Base-by-base conservation (phyloP, 75 land plant species). In the Selaginella moellendorffii region DNA sequence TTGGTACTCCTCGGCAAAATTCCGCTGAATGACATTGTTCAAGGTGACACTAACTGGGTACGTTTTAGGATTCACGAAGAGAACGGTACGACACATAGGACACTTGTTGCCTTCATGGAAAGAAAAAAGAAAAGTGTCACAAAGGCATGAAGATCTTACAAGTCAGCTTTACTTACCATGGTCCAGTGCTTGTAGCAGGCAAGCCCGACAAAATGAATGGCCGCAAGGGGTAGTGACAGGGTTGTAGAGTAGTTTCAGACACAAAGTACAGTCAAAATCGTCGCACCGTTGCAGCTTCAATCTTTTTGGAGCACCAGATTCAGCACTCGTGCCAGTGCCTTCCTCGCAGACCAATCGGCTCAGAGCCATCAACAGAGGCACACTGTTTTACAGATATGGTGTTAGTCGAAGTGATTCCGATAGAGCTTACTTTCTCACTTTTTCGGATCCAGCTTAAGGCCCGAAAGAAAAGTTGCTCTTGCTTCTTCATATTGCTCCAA, bases 151-250 rank as follows among this genome's bases (percentile, higher is more conserved):
- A 20, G 60, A 56, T 24, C 24, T 56, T 19, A 2, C 24, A 67
- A 19, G 17, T 1, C 22, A 19, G 0, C 27, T 5, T 24, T 22
- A 53, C 77, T 67, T 28, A 93, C 98, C 78, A 67, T 86, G 87
- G 67, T 93, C 98, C 90, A 89, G 78, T 2, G 90, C 77, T 66
- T 89, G 98, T 63, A 85, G 81, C 22, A 93, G 74, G 65, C 98
- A 93, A 24, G 78, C 28, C 10, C 96, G 98, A 42, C 98, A 93
- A 72, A 89, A 93, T 2, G 96, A 82, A 70, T 93, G 98, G 26
- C 98, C 98, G 74, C 98, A 93, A 23, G 98, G 85, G 61, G 98
- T 93, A 1, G 98, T 93, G 14, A 93, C 76, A 30, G 98, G 98
- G 54, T 89, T 81, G 76, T 81, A 88, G 17, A 93, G 56, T 52